phyloP scores from a whole-genome alignment of 1,284 basidiomycete genomes.

The Leccinum subspadiceum region DNA sequence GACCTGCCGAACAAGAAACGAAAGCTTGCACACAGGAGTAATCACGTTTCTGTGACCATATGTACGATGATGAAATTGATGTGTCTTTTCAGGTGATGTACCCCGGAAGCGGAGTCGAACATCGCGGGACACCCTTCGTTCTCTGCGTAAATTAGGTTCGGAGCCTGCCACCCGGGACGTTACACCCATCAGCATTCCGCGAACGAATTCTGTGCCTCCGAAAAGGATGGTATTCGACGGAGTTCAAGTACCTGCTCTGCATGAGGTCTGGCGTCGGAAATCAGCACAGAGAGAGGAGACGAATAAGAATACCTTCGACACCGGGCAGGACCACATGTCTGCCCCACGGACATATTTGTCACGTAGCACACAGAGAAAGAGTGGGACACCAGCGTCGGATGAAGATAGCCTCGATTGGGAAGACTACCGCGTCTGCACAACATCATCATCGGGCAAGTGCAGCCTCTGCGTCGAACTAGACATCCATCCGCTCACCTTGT shows the following conservation, averaged over 20 bases:
- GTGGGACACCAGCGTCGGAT: conserved; percentile 3
- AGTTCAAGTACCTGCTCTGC: conserved; percentile 24
- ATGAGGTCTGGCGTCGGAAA: conserved; percentile 12
- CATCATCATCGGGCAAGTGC: conserved; percentile 29
- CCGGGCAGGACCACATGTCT: background rate
- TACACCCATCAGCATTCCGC: conserved; percentile 16
- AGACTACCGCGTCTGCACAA: conserved; percentile 16
- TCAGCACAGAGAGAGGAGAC: background rate
- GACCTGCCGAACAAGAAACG: conserved; percentile 9
- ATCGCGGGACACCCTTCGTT: conserved; percentile 11
- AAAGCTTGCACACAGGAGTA: conserved; percentile 14
- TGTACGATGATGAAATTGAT: conserved; percentile 6
- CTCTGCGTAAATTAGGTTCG: conserved; percentile 20
- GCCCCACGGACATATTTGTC: background rate
- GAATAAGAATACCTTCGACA: background rate
- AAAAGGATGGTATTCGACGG: conserved; percentile 28
- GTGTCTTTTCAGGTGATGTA: conserved; percentile 10
- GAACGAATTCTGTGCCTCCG: conserved; percentile 23
- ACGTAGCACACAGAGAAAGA: background rate
- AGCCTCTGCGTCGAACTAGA: background rate
- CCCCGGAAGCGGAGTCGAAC: conserved; percentile 22
- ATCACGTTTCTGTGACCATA: background rate
- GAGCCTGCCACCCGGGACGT: conserved; percentile 28
- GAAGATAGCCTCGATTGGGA: conserved; percentile 38
- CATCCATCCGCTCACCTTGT: background rate